phyloP scores from a whole-genome alignment of 2,329 filamentous ascomycete genomes.

The Ascomycota sp. region DNA sequence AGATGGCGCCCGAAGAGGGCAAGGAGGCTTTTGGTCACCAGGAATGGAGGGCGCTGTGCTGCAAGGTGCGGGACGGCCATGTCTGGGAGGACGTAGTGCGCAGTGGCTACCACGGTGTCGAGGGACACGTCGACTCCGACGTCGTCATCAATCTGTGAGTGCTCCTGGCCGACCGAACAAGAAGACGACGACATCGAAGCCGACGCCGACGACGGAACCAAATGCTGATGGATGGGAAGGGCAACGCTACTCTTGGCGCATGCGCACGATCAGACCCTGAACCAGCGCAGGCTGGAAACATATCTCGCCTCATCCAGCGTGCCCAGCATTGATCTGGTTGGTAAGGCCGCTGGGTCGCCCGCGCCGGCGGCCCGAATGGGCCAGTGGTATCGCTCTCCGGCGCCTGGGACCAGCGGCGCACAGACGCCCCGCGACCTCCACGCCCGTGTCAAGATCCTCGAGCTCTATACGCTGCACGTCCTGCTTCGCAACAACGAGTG shows the following conservation, averaged over 20 bases:
- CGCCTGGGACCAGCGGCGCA: constrained; percentile 38
- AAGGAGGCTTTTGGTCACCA: constrained; percentile 71
- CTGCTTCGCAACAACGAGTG: constrained; percentile 87
- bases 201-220: not conserved
- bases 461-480: constrained; percentile 87
- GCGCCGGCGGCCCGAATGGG: constrained; percentile 15
- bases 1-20: constrained; percentile 76
- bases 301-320: constrained; percentile 64
- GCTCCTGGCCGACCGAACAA: not conserved
- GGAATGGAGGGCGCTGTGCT: constrained; percentile 65
- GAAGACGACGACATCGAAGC: not conserved
- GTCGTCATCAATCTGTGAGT: constrained; percentile 74
- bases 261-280: constrained; percentile 60
- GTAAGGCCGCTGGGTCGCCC: constrained; percentile 33
- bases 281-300: constrained; percentile 72
- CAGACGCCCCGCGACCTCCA: constrained; percentile 71
- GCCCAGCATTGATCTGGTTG: constrained; percentile 51
- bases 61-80: constrained; percentile 68
- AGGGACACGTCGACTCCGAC: constrained; percentile 83
- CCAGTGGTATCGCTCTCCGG: constrained; percentile 22
- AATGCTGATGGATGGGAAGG: constrained; percentile 21
- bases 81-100: constrained; percentile 90
- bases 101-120: constrained; percentile 70
- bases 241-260: constrained; percentile 84
- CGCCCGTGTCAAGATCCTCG: constrained; percentile 74